Base-by-base conservation (phyloP, 768 basidiomycete species). In the Filobasidium wieringae region DNA sequence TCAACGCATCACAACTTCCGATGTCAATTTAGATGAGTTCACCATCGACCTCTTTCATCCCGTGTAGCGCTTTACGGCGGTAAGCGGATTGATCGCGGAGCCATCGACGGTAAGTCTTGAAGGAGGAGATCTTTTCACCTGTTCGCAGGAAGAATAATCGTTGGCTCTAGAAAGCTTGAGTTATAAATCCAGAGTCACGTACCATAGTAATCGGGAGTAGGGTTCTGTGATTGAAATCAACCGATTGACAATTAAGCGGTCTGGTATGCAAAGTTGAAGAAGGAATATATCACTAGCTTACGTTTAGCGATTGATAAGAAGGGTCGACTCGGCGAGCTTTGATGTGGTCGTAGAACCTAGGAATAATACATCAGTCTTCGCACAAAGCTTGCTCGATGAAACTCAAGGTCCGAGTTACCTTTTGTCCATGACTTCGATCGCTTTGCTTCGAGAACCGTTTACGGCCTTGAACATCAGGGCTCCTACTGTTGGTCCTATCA, bases 1-100 rank as follows among this genome's bases (percentile, higher is more conserved):
- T n/a, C n/a, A n/a, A n/a, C n/a, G n/a, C n/a, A n/a, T n/a, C n/a
- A n/a, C n/a, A n/a, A n/a, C n/a, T n/a, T n/a, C n/a, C n/a, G n/a
- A n/a, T n/a, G n/a, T n/a, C n/a, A n/a, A n/a, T n/a, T n/a, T n/a
- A n/a, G n/a, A n/a, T n/a, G n/a, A n/a, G n/a, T n/a, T n/a, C n/a
- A n/a, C n/a, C 37, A 32, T 61, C 58, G 61, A 68, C 68, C n/a
- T 60, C 66, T 19, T 71, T 69, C n/a, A 73, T 71, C n/a, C 72
- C 72, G 58, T 73, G 70, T 61, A 68, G 59, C 7, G 72, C 72
- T 57, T 73, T 73, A n/a, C 72, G 59, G 60, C 65, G 68, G 57
- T 73, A 73, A 8, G 68, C 71, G 32, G 71, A 69, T 58, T 75
- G 74, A 64, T 75, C 74, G 49, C 74, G 55, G 14, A 75, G 61